Base-by-base conservation (phyloP, 1,139 yeast genomes). In the Yamadazyma songkhlaensis region DNA sequence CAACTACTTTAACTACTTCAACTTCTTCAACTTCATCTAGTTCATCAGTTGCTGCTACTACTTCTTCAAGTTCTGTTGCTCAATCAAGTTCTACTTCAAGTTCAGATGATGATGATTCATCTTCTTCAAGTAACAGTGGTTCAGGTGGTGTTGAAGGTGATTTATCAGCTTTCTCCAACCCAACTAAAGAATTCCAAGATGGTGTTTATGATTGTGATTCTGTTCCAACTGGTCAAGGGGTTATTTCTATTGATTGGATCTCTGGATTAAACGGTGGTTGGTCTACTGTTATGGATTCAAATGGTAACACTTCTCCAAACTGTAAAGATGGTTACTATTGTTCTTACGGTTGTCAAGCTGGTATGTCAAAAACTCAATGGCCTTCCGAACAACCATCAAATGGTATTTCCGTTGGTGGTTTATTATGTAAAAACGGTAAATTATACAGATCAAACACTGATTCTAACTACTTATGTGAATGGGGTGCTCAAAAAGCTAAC, bases 311-410 rank as follows among this genome's bases (percentile, higher is more conserved):
- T 51, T 80, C 89, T 44, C 57, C 68, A 68, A 39, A 46, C 37
- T 92, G 98, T 74, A 57, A 71, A 52, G 96, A 88, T 50, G 97
- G 97, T 46, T 79, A 78, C 59, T 88, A 85, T 80, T 92, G 97
- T 71, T 90, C 97, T 46, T 90, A 89, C 65, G 95, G 96, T 40
- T 89, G 97, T 74, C 88, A 85, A 68, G 77, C 95, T 31, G 97
- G 97, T 72, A 84, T 84, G 94, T 84, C 96, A 61, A 89, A 89
- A 81, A 87, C 96, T 43, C 97, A 89, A 72, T 90, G 96, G 96
- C 97, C 97, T 41, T 62, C 79, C 38, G 55, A 63, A 42, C 97
- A 89, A 72, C 97, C 97, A 35, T 50, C 84, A 41, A 78, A 73
- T 59, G 97, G 97, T 65, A 86, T 83, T 41, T 84, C 96, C 35